Conservation (phyloP, 495 filamentous ascomycete species). For the Lindgomyces ingoldianus region DNA sequence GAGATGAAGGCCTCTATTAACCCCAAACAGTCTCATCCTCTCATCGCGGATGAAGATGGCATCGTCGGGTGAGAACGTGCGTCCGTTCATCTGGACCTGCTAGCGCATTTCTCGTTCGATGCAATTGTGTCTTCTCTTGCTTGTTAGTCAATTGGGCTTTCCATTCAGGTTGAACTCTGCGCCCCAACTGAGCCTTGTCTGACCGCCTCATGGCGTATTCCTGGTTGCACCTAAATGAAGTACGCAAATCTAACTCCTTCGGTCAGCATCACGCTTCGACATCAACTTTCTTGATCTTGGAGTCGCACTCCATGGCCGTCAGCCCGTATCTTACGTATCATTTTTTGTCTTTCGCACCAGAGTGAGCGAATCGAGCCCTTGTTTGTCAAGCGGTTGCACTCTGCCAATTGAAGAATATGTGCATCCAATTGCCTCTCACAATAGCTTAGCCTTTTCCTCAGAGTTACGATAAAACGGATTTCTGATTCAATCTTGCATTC, state of each 20-base stretch:
- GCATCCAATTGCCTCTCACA: not conserved
- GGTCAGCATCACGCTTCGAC: not conserved
- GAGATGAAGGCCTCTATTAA: not conserved
- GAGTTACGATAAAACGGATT: not conserved
- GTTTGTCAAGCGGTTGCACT: not conserved
- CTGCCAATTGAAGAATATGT: not conserved
- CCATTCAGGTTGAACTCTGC: not conserved
- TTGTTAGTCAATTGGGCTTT: not conserved
- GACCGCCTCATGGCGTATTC: not conserved
- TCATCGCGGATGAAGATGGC: not conserved
- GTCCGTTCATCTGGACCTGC: not conserved
- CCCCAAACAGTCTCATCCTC: not conserved
- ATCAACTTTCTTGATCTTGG: not conserved
- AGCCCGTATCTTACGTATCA: not conserved
- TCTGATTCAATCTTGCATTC: constrained; percentile 7
- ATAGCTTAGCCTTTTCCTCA: constrained; percentile 5
- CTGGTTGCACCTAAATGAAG: not conserved
- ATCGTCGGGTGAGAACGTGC: not conserved
- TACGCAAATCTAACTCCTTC: not conserved
- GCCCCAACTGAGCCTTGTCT: not conserved
- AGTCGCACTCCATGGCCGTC: not conserved
- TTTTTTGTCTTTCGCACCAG: not conserved
- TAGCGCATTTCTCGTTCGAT: not conserved
- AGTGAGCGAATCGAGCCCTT: not conserved
- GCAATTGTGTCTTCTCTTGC: not conserved